These are phyloP conservation scores for Rhododendron henanense DNA, from an alignment of 148 eudicot genomes.

Conservation along the genomic window DNA sequence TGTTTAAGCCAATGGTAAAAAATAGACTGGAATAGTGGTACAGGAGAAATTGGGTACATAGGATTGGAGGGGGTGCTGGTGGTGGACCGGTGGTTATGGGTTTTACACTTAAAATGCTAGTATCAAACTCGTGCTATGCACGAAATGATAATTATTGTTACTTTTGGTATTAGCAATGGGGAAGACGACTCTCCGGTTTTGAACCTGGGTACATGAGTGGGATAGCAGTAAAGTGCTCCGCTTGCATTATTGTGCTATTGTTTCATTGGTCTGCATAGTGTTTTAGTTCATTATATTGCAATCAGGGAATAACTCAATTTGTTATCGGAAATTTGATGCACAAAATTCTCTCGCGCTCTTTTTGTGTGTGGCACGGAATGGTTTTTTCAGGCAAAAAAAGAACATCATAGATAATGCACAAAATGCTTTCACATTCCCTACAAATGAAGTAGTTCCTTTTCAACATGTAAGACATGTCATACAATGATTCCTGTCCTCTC, in stretches of 20 bases:
- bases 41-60: background rate
- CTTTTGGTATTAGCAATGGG: no score
- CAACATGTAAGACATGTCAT: background rate
- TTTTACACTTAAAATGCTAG: background rate
- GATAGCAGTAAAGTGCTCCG: background rate
- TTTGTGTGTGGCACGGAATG: no score
- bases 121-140: no score
- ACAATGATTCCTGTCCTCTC: background rate
- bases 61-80: background rate
- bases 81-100: background rate
- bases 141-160: no score
- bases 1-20: background rate
- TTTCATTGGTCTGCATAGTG: no score
- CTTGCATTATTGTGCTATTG: background rate
- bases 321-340: no score
- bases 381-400: no score
- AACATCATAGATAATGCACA: no score
- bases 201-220: background rate
- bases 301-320: no score
- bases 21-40: background rate
- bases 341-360: no score
- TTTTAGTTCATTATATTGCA: no score
- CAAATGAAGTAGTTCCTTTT: background rate
- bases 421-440: background rate
- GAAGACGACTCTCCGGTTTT: no score